Percentiles rank a stretch among this genome's conserved stretches.
Conservation (phyloP, 148 eudicot genomes). For the Camellia lanceoleosa region DNA sequence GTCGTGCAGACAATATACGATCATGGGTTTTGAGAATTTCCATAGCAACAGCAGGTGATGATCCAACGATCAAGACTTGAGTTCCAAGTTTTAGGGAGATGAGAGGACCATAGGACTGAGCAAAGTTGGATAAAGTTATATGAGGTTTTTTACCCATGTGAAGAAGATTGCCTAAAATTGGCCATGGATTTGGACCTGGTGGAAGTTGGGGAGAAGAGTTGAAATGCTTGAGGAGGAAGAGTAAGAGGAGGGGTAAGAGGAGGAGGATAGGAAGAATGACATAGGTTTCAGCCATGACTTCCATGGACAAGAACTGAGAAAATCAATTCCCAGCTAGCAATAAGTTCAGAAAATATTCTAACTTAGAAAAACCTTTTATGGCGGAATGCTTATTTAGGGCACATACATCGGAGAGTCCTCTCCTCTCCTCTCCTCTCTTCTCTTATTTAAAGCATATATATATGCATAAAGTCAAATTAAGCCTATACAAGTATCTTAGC, state of each 20-base stretch:
- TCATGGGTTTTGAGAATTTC: conserved; percentile 14
- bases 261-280: neutral
- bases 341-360: too few species aligned
- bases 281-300: neutral
- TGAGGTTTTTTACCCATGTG: conserved; percentile 4
- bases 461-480: too few species aligned
- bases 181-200: conserved; percentile 14
- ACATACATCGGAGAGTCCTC: too few species aligned
- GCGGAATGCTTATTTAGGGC: too few species aligned
- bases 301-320: neutral
- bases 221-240: neutral
- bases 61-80: conserved; percentile 1
- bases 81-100: conserved; percentile 1
- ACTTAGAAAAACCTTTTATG: too few species aligned
- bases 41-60: neutral
- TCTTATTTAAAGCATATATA: too few species aligned
- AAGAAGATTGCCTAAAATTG: neutral
- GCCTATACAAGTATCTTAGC: too few species aligned
- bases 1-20: conserved; percentile 12
- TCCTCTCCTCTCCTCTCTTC: too few species aligned
- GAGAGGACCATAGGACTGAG: conserved; percentile 9
- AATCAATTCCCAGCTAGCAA: neutral
- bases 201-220: neutral
- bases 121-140: neutral
- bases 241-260: neutral